Percentiles rank a stretch among this genome's conserved stretches.
phyloP scores from a whole-genome alignment of 2,329 filamentous ascomycete species.

The Pseudogymnoascus sp. region DNA sequence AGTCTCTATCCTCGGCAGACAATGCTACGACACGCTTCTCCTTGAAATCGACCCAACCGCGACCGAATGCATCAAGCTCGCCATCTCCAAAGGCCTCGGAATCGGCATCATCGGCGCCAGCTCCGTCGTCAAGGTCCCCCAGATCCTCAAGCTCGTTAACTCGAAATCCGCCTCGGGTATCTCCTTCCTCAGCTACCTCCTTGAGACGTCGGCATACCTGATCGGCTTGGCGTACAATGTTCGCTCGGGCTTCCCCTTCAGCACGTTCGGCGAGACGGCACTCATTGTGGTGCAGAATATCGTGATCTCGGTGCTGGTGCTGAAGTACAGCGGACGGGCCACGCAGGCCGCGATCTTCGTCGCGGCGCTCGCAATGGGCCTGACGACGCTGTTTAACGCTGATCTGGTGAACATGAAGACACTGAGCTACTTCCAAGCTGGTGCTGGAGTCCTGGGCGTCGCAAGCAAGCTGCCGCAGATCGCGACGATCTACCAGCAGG shows the following conservation, averaged over 20 bases:
- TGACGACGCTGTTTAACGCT: conserved; percentile 61
- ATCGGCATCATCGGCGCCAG: conserved; percentile 88
- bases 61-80: conserved; percentile 75
- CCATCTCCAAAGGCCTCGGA: conserved; percentile 83
- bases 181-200: conserved; percentile 81
- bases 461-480: conserved; percentile 95
- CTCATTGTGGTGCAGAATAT: conserved; percentile 90
- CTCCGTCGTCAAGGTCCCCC: conserved; percentile 89
- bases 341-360: conserved; percentile 68
- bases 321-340: conserved; percentile 68
- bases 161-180: conserved; percentile 77
- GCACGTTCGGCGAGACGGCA: conserved; percentile 91
- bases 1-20: conserved; percentile 68
- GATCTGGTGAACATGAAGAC: conserved; percentile 48
- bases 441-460: conserved; percentile 72
- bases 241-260: conserved; percentile 87
- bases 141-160: conserved; percentile 83
- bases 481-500: conserved; percentile 70
- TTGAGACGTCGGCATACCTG: conserved; percentile 82
- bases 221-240: conserved; percentile 89
- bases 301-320: conserved; percentile 74
- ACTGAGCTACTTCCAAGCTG: conserved; percentile 63
- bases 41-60: conserved; percentile 75
- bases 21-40: conserved; percentile 79
- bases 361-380: conserved; percentile 60